These are phyloP conservation scores for Symbiodinium pilosum DNA, from an alignment of 73 alveolate species.

Conservation along the genomic window DNA sequence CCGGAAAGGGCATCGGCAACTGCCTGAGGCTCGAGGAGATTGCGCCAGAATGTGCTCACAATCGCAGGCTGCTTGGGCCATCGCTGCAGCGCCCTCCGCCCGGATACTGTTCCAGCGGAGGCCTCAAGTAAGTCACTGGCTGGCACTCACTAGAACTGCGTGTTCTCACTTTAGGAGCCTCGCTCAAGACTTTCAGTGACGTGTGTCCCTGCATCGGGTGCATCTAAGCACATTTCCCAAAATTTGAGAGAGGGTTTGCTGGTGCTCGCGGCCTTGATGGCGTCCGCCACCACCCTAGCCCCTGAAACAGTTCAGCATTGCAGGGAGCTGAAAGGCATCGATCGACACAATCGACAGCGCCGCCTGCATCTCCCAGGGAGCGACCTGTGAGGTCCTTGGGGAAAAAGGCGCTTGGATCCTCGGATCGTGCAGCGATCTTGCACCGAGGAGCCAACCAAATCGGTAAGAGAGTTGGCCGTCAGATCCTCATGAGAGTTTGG, in stretches of 20 bases:
- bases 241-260: no score
- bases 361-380: not conserved
- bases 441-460: not conserved
- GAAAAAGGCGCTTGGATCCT: not conserved
- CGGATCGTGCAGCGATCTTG: not conserved
- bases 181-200: not conserved
- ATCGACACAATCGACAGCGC: not conserved
- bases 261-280: not conserved
- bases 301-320: not conserved
- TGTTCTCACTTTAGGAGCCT: no score
- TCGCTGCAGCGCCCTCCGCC: not conserved
- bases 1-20: no score
- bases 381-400: not conserved
- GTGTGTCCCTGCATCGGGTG: not conserved
- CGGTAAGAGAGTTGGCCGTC: no score
- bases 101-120: slow-evolving; percentile 11
- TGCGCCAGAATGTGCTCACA: no score
- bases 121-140: not conserved
- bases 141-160: no score
- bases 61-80: no score
- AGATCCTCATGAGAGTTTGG: no score
- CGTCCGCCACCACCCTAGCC: not conserved
- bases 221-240: no score
- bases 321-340: not conserved
- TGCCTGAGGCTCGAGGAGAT: no score